These are phyloP conservation scores for Rhizopus sp. DNA, from an alignment of 371 early-diverging fungal species.

Conservation along the genomic window DNA sequence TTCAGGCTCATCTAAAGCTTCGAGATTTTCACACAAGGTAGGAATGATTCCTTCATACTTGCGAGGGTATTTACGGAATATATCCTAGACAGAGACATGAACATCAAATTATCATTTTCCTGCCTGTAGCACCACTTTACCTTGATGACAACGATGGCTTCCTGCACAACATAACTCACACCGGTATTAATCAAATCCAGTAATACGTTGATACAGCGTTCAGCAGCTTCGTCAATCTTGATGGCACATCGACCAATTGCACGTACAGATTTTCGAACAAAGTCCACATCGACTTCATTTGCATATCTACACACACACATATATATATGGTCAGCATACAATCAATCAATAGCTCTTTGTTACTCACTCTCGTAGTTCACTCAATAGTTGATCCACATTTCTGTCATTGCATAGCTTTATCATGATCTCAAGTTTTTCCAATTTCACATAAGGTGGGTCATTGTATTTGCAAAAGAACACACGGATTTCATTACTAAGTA, in stretches of 20 bases:
- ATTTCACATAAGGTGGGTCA: conserved; percentile 97
- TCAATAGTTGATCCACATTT: conserved; percentile 90
- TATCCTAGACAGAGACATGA: conserved; percentile 59
- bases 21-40: conserved; percentile 83
- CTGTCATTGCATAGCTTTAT: conserved; percentile 81
- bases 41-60: conserved; percentile 83
- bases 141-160: conserved; percentile 90
- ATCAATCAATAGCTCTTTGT: background rate
- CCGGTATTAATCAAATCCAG: conserved; percentile 90
- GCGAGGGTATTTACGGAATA: conserved; percentile 93
- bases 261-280: conserved; percentile 89
- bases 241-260: conserved; percentile 94
- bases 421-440: conserved; percentile 95
- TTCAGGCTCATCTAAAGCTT: conserved; percentile 86
- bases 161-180: conserved; percentile 92
- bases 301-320: conserved; percentile 67
- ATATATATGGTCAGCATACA: background rate
- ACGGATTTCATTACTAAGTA: conserved; percentile 87
- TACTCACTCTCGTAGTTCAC: conserved; percentile 88
- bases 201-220: conserved; percentile 84
- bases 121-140: conserved; percentile 24
- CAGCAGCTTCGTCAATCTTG: conserved; percentile 87
- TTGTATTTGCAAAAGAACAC: conserved; percentile 99
- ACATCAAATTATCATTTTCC: background rate
- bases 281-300: conserved; percentile 96